Conservation (phyloP, 768 basidiomycete species). For the Brasilioporus rufonigricans region DNA sequence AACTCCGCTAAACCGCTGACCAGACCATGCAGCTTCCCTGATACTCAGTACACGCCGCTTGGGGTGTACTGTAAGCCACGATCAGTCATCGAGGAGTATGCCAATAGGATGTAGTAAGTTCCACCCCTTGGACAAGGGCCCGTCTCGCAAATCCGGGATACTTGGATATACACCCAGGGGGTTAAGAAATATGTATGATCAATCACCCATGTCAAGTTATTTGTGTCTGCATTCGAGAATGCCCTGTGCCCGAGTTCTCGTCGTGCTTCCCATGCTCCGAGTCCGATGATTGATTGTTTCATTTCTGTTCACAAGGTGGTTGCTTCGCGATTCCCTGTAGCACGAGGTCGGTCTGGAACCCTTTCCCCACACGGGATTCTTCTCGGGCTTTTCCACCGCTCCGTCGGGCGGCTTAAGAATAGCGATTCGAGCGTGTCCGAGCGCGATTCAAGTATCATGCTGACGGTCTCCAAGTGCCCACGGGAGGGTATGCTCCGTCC, state of each 20-base stretch:
- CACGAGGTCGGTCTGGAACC: background rate
- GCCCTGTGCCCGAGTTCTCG: constrained; percentile 2
- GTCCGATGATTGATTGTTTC: background rate
- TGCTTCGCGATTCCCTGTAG: background rate
- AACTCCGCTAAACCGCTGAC: constrained; percentile 7
- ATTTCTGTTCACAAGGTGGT: background rate
- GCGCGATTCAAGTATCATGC: background rate
- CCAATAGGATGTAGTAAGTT: constrained; percentile 3
- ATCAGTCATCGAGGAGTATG: constrained; percentile 48
- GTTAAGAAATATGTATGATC: background rate
- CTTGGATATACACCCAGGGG: background rate
- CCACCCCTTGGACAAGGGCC: background rate
- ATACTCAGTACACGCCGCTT: constrained; percentile 37
- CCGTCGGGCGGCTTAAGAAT: background rate
- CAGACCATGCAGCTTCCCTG: constrained; percentile 21
- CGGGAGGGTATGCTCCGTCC: background rate
- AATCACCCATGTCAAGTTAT: background rate
- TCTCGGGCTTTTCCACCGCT: background rate
- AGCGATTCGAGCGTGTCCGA: background rate
- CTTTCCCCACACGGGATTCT: background rate
- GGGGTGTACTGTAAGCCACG: constrained; percentile 41
- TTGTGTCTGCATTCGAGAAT: background rate
- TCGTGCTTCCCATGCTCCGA: background rate
- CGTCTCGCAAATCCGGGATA: constrained; percentile 5
- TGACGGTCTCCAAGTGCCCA: background rate